Evolutionary conservation across 345 rosid genomes (phyloP).

Genomic region (Corymbia maculata): DNA sequence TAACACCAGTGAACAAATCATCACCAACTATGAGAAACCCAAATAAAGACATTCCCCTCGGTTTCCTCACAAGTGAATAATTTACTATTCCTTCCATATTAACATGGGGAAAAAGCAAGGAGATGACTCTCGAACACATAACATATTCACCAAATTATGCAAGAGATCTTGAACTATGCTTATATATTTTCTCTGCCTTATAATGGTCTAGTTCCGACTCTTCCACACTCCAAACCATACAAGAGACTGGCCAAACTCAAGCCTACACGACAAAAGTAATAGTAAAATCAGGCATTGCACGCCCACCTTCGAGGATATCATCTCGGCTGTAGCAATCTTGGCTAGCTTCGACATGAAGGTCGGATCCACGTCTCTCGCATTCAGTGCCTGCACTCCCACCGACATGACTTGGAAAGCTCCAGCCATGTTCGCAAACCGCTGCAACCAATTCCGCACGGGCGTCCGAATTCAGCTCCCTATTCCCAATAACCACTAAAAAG

Average conservation of each 20-base stretch:
- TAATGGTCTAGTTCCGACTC: background rate
- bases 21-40: background rate
- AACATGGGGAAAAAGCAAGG: background rate
- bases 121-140: background rate
- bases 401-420: constrained; percentile 96
- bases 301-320: constrained; percentile 81
- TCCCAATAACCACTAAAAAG: background rate
- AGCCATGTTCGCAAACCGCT: constrained; percentile 92
- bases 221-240: background rate
- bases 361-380: constrained; percentile 54
- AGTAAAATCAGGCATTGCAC: background rate
- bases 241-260: background rate
- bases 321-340: constrained; percentile 85
- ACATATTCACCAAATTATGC: background rate
- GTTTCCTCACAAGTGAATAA: background rate
- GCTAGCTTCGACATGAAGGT: constrained; percentile 78
- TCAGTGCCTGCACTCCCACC: constrained; percentile 54
- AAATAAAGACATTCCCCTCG: background rate
- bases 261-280: background rate
- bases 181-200: background rate
- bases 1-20: background rate
- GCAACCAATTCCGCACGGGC: constrained; percentile 2
- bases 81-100: background rate
- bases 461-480: background rate
- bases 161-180: background rate